Base-by-base conservation (phyloP, 441 rosid genomes). In the Theobroma grandiflorum region DNA sequence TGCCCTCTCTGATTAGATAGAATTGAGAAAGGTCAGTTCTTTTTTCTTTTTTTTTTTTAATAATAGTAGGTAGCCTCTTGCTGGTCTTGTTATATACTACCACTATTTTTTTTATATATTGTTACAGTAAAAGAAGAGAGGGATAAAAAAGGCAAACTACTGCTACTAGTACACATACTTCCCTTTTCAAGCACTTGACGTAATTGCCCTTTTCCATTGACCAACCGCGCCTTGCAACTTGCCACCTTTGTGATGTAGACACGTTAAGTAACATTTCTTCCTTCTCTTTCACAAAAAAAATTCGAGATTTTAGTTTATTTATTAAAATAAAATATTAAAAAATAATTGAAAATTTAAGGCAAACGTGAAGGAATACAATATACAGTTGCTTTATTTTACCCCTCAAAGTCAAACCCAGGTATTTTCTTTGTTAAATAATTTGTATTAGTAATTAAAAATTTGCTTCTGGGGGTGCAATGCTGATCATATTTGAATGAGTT, bases 71-170 rank as follows among this genome's bases (percentile, higher is more conserved):
- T 65, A 49, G 49, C 57, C 33, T 78, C 62, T 12, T 26, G 47
- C 22, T n/a, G 3, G 38, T 20, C 55, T 38, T 38, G 6, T 62
- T 10, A 4, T 15, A 50, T 16, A 18, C 37, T 75, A 20, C 2
- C 16, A 20, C 11, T n/a, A 16, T n/a, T 31, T 65, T 31, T 65
- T 37, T 8, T 9, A 3, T 33, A 15, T n/a, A 40, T 45, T 37
- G 59, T 15, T 11, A 14, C 12, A 18, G 53, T 8, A 45, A 8
- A 8, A 45, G 33, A 8, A 14, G 33, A 16, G 16, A 64, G 58
- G 64, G 57, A 47, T 66, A 67, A 38, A 82, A 69, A 42, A 33
- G 43, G 70, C 45, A 74, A 73, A 65, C 47, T 33, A 55, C 69
- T 18, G 16, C 1, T 4, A 0, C 8, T 0, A 26, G 31, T 26